phyloP scores from a whole-genome alignment of 176 grass and related monocot genomes.

The Carex cristatella region DNA sequence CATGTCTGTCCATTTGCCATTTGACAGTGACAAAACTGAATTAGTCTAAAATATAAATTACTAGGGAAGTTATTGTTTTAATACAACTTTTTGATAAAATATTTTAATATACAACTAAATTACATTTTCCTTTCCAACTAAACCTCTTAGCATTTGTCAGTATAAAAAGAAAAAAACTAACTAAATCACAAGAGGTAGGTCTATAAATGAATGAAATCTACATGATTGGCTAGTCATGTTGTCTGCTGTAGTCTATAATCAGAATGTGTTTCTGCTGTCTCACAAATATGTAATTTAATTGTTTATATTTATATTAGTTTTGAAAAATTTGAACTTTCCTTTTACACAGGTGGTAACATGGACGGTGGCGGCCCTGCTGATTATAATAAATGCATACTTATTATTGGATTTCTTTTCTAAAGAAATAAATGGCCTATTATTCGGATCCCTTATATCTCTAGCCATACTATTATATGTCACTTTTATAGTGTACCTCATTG shows the following conservation, averaged over 20 bases:
- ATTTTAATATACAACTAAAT: background rate
- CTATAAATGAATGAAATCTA: background rate
- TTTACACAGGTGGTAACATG: conserved; percentile 69
- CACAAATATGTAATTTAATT: background rate
- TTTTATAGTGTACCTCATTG: conserved; percentile 75
- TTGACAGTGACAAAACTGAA: background rate
- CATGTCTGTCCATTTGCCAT: background rate
- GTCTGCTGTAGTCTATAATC: background rate
- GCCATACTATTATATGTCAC: conserved; percentile 41
- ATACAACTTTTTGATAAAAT: no score
- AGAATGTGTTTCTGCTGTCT: background rate
- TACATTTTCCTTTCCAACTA: background rate
- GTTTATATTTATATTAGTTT: background rate
- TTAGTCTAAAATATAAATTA: background rate
- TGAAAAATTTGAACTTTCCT: background rate
- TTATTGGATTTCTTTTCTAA: conserved; percentile 86
- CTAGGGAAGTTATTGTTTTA: background rate
- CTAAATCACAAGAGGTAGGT: background rate
- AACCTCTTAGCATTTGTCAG: background rate
- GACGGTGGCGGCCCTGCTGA: conserved; percentile 72
- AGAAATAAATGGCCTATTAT: conserved; percentile 56
- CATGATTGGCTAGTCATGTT: background rate
- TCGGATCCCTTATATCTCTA: conserved; percentile 40
- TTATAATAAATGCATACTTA: conserved; percentile 81
- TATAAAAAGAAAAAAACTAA: background rate